A percentile compares a stretch with the other conserved stretches of the same genome.
phyloP scores from a whole-genome alignment of 192 early-diverging fungal species.

The Coemansia sp. region DNA sequence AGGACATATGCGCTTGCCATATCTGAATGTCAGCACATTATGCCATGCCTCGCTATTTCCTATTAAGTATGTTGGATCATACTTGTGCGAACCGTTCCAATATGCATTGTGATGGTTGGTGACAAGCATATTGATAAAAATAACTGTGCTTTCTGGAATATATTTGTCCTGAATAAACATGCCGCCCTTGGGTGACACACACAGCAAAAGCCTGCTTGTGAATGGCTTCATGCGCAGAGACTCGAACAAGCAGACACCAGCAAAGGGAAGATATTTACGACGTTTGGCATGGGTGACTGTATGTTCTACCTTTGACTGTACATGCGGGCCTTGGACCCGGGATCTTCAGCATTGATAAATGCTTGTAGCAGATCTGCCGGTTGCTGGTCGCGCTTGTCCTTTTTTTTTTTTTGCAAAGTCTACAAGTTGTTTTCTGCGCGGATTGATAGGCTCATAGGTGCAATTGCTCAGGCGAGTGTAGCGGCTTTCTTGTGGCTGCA shows the following conservation, averaged over 20 bases:
- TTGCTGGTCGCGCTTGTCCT: not conserved
- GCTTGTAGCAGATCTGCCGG: slow-evolving; percentile 47
- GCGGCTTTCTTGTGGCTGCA: slow-evolving; percentile 32
- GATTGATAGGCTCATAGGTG: slow-evolving; percentile 32
- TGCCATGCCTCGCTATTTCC: slow-evolving; percentile 18
- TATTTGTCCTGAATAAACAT: slow-evolving; percentile 23
- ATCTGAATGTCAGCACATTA: slow-evolving; percentile 34
- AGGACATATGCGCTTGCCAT: slow-evolving; percentile 34
- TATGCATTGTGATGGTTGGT: slow-evolving; percentile 28
- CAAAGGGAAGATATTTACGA: slow-evolving; percentile 31
- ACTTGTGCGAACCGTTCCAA: slow-evolving; percentile 31
- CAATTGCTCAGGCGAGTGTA: slow-evolving; percentile 31
- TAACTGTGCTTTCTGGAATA: slow-evolving; percentile 22
- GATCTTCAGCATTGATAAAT: slow-evolving; percentile 53
- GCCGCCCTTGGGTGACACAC: slow-evolving; percentile 30
- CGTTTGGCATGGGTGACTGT: slow-evolving; percentile 25
- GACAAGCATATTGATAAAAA: slow-evolving; percentile 35
- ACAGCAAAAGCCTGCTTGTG: slow-evolving; percentile 28
- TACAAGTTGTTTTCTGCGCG: slow-evolving; percentile 15
- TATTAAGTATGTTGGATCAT: slow-evolving; percentile 27
- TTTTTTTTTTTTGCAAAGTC: not conserved
- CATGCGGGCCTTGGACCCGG: slow-evolving; percentile 46
- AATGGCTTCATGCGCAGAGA: slow-evolving; percentile 40
- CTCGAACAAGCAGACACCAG: slow-evolving; percentile 44
- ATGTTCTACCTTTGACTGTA: slow-evolving; percentile 13